These are phyloP conservation scores for Ogataea zsoltii DNA, from an alignment of 805 yeast species.

Conservation along the genomic window DNA sequence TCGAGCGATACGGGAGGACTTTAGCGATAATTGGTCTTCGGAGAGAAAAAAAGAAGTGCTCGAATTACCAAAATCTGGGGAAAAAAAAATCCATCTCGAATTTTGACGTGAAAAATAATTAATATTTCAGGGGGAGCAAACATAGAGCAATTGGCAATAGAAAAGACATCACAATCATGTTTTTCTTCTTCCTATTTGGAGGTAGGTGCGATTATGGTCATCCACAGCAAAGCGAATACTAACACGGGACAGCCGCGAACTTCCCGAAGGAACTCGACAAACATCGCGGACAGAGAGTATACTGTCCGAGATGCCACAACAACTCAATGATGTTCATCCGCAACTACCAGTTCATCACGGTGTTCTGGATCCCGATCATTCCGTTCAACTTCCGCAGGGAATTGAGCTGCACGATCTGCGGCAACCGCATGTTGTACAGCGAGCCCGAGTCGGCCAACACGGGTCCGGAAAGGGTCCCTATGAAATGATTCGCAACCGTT, in stretches of 20 bases:
- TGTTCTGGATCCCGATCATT: conserved; percentile 29
- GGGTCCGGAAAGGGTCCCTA: not conserved
- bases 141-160: no score
- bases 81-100: conserved; percentile 1
- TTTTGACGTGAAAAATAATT: no score
- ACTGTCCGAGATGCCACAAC: conserved; percentile 32
- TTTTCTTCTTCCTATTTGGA: conserved; percentile 24
- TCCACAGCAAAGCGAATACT: no score
- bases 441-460: not conserved
- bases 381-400: conserved; percentile 27
- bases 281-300: conserved; percentile 16
- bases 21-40: no score
- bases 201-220: conserved; percentile 15
- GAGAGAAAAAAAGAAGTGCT: no score
- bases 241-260: conserved; percentile 12
- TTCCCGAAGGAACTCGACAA: conserved; percentile 15
- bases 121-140: no score
- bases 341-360: conserved; percentile 23
- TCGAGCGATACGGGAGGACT: not conserved
- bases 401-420: conserved; percentile 29
- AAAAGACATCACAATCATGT: conserved; percentile 8
- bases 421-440: conserved; percentile 14
- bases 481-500: conserved; percentile 1
- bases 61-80: no score
- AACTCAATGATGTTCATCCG: conserved; percentile 26